Conservation (phyloP, 2,329 filamentous ascomycete genomes). For the Fusarium continuum region DNA sequence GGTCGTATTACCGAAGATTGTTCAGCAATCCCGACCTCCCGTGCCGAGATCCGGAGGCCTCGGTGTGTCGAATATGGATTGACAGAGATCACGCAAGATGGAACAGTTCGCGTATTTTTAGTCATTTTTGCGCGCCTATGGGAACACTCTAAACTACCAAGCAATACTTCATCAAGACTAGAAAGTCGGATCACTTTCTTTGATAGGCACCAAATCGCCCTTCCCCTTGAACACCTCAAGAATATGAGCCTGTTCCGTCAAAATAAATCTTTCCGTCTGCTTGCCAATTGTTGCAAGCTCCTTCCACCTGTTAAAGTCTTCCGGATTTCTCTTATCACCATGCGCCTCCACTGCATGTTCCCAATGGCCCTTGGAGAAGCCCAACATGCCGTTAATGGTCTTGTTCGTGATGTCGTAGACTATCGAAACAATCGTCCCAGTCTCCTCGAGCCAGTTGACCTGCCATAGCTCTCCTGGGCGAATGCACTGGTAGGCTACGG, state of each 20-base stretch:
- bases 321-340: constrained; percentile 63
- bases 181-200: constrained; percentile 35
- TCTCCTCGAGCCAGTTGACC: constrained; percentile 69
- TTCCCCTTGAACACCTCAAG: constrained; percentile 59
- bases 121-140: too few species aligned
- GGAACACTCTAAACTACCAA: too few species aligned
- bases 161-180: too few species aligned
- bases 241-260: constrained; percentile 64
- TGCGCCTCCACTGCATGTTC: constrained; percentile 59
- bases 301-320: constrained; percentile 63
- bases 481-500: constrained; percentile 65
- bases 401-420: constrained; percentile 63
- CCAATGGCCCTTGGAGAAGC: constrained; percentile 66
- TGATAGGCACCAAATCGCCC: constrained; percentile 58
- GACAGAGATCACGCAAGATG: too few species aligned
- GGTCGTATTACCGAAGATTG: background rate
- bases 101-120: too few species aligned
- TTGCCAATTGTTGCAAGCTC: constrained; percentile 57
- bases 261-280: constrained; percentile 59
- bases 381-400: constrained; percentile 61
- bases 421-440: constrained; percentile 63
- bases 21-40: background rate
- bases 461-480: constrained; percentile 67
- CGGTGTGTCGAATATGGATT: too few species aligned
- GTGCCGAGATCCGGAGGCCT: background rate